Evolutionary conservation across 2,329 filamentous ascomycete genomes (phyloP).

Genomic region (Tympanopsis confertula): DNA sequence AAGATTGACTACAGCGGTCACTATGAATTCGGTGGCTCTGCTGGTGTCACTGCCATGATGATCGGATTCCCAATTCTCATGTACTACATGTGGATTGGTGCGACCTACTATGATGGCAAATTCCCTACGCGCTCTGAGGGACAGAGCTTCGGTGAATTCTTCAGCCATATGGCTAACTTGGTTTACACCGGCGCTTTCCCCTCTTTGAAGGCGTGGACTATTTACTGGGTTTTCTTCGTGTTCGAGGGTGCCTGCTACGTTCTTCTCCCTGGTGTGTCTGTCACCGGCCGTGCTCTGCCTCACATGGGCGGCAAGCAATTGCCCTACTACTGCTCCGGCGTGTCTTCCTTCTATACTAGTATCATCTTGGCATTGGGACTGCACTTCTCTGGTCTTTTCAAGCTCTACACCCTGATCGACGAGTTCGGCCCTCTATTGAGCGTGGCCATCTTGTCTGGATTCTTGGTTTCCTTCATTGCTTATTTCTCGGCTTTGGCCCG

Average conservation of each 20-base stretch:
- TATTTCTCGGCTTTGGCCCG: conserved; percentile 54
- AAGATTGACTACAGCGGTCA: conserved; percentile 20
- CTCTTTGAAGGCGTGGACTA: conserved; percentile 51
- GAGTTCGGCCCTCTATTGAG: conserved; percentile 64
- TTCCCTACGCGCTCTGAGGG: conserved; percentile 43
- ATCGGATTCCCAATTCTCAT: conserved; percentile 62
- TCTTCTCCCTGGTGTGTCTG: conserved; percentile 53
- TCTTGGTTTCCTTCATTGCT: conserved; percentile 52
- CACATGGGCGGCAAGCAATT: conserved; percentile 56
- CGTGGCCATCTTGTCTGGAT: conserved; percentile 62
- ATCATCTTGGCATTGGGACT: conserved; percentile 43
- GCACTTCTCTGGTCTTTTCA: conserved; percentile 57
- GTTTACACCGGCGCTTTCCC: conserved; percentile 58
- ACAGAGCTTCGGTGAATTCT: conserved; percentile 44
- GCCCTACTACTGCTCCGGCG: conserved; percentile 60
- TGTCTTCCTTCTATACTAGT: conserved; percentile 58
- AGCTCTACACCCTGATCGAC: conserved; percentile 61
- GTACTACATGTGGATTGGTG: conserved; percentile 74
- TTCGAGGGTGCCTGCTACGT: conserved; percentile 56
- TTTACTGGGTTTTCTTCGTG: conserved; percentile 64
- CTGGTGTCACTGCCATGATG: conserved; percentile 58
- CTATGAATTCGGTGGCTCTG: conserved; percentile 55
- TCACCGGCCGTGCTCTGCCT: conserved; percentile 55
- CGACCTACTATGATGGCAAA: conserved; percentile 60
- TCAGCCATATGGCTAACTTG: conserved; percentile 42